These are phyloP conservation scores for Debaryomyces robertsiae DNA, from an alignment of 1,139 yeast species.

Conservation along the genomic window DNA sequence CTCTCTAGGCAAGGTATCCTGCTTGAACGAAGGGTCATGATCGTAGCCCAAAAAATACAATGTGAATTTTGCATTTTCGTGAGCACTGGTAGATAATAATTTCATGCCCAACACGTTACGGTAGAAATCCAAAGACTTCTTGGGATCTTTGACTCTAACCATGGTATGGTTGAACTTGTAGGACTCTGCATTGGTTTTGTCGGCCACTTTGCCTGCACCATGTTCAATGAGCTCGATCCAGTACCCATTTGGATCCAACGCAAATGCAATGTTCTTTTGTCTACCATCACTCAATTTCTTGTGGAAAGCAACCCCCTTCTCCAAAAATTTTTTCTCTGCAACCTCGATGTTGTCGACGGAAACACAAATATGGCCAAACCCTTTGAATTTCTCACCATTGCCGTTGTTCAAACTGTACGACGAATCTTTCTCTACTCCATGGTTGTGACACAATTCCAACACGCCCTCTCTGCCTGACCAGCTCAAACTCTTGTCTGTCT, in stretches of 20 bases:
- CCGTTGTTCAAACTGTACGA: conserved; percentile 71
- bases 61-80: conserved; percentile 74
- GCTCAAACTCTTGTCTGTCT: conserved; percentile 36
- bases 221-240: conserved; percentile 91
- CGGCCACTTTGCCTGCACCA: conserved; percentile 42
- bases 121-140: conserved; percentile 74
- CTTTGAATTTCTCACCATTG: conserved; percentile 79
- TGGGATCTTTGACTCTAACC: conserved; percentile 89
- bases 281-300: conserved; percentile 87
- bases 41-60: conserved; percentile 82
- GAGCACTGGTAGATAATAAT: conserved; percentile 56
- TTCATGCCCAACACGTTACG: conserved; percentile 79
- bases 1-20: conserved; percentile 32
- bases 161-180: conserved; percentile 85
- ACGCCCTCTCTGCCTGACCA: conserved; percentile 74
- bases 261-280: conserved; percentile 91
- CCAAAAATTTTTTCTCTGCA: conserved; percentile 59
- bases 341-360: conserved; percentile 77
- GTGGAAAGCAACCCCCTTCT: conserved; percentile 70
- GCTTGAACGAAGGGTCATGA: conserved; percentile 37
- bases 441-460: conserved; percentile 80
- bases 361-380: conserved; percentile 92
- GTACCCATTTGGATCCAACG: conserved; percentile 92
- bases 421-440: conserved; percentile 69
- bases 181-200: conserved; percentile 39